Evolutionary conservation across 2,329 filamentous ascomycete species (phyloP).

Genomic region (Kalmusia sp.): DNA sequence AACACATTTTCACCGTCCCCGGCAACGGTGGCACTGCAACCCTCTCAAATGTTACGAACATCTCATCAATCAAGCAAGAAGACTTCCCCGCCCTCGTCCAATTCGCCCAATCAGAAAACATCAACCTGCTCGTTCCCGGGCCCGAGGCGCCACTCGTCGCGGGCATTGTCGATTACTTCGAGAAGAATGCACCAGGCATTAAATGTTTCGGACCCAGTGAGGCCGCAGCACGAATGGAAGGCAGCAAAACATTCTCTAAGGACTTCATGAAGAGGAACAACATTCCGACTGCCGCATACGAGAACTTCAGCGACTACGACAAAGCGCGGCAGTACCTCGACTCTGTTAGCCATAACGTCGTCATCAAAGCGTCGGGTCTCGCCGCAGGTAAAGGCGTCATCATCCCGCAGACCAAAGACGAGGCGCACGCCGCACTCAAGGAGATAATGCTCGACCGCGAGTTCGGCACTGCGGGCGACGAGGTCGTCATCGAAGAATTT

Average conservation of each 20-base stretch:
- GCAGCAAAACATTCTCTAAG: conserved; percentile 96
- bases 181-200: conserved; percentile 63
- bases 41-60: conserved; percentile 73
- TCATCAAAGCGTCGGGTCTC: conserved; percentile 92
- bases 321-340: conserved; percentile 74
- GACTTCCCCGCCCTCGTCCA: conserved; percentile 80
- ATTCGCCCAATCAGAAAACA: conserved; percentile 73
- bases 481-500: conserved; percentile 96
- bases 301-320: conserved; percentile 83
- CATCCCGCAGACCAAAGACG: conserved; percentile 79
- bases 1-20: conserved; percentile 71
- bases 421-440: conserved; percentile 81
- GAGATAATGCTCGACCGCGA: conserved; percentile 90
- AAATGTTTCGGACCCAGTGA: conserved; percentile 85
- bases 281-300: conserved; percentile 90
- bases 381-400: conserved; percentile 97
- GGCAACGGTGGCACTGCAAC: conserved; percentile 82
- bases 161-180: conserved; percentile 86
- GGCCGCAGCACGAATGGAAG: conserved; percentile 87
- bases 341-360: conserved; percentile 51
- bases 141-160: conserved; percentile 94
- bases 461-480: conserved; percentile 85
- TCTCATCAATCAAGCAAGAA: conserved; percentile 71
- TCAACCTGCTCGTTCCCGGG: conserved; percentile 88
- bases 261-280: conserved; percentile 94